These are phyloP conservation scores for Cerrena zonata DNA, from an alignment of 1,284 basidiomycete genomes.

Conservation along the genomic window DNA sequence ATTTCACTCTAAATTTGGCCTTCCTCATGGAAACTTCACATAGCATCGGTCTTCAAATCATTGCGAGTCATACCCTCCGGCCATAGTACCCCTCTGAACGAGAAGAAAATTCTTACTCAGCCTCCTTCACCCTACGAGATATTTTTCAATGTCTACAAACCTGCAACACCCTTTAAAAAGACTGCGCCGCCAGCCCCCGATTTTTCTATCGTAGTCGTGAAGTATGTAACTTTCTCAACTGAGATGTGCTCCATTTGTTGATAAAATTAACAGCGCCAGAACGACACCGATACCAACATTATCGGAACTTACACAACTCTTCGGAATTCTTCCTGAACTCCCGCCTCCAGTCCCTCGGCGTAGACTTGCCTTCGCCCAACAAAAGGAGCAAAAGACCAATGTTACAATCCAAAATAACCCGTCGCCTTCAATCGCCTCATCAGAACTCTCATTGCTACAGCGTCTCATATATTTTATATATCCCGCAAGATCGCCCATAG, in stretches of 20 bases:
- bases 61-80: conserved; percentile 76
- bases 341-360: conserved; percentile 27
- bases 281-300: conserved; percentile 71
- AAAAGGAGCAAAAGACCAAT: conserved; percentile 12
- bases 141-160: conserved; percentile 93
- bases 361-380: conserved; percentile 21
- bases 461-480: conserved; percentile 19
- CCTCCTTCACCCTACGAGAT: conserved; percentile 64
- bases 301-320: conserved; percentile 60
- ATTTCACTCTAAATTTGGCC: background rate
- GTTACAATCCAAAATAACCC: background rate
- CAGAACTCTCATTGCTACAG: conserved; percentile 4
- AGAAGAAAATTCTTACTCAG: conserved; percentile 9
- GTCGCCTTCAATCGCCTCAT: background rate
- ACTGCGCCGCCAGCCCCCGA: conserved; percentile 77
- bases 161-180: conserved; percentile 78
- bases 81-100: conserved; percentile 36
- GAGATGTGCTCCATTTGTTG: too few relatives aligned
- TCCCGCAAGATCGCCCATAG: conserved; percentile 8
- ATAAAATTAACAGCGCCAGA: conserved; percentile 58
- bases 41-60: conserved; percentile 65
- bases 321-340: conserved; percentile 60
- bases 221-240: conserved; percentile 61
- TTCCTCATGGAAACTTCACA: background rate
- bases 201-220: conserved; percentile 80